phyloP scores from a whole-genome alignment of 768 basidiomycete genomes.

The Mycena pura region DNA sequence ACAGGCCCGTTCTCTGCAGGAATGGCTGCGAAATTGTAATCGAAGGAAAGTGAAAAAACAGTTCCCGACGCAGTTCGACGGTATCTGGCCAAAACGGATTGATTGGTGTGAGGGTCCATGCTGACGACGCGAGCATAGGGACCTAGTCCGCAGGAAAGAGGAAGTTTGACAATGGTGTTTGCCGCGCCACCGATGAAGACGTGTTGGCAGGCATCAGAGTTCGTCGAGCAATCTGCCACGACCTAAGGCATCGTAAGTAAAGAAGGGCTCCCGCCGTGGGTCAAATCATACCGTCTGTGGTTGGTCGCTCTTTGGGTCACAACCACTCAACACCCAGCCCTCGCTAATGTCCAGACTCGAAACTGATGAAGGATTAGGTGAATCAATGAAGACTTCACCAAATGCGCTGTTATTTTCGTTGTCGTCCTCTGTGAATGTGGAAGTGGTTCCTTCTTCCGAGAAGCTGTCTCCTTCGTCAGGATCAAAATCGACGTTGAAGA shows the following conservation, averaged over 20 bases:
- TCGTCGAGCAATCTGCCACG: not conserved
- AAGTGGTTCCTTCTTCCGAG: not conserved
- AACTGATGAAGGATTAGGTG: not conserved
- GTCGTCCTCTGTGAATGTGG: not conserved
- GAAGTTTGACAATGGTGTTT: conserved; percentile 1
- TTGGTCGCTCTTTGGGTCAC: not conserved
- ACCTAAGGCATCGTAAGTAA: not conserved
- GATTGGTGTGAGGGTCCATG: not conserved
- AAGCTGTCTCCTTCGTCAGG: not conserved
- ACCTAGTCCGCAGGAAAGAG: not conserved
- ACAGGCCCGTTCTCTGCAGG: conserved; percentile 6
- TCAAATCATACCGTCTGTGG: not conserved
- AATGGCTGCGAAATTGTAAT: conserved; percentile 14
- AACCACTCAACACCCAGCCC: not conserved
- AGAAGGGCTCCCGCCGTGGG: not conserved
- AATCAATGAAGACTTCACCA: conserved; percentile 10
- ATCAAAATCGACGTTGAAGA: not conserved
- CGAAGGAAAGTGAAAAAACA: not conserved
- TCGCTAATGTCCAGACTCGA: not conserved
- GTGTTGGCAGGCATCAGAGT: not conserved
- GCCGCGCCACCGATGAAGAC: conserved; percentile 5
- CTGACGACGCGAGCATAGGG: conserved; percentile 1
- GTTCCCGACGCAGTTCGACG: not conserved
- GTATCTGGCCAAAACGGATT: not conserved
- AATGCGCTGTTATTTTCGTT: not conserved